Percentiles rank a stretch among this genome's conserved stretches.
These are phyloP conservation scores for Austroboletus novae-zelandiae DNA, from an alignment of 1,284 basidiomycete species.

Conservation along the genomic window DNA sequence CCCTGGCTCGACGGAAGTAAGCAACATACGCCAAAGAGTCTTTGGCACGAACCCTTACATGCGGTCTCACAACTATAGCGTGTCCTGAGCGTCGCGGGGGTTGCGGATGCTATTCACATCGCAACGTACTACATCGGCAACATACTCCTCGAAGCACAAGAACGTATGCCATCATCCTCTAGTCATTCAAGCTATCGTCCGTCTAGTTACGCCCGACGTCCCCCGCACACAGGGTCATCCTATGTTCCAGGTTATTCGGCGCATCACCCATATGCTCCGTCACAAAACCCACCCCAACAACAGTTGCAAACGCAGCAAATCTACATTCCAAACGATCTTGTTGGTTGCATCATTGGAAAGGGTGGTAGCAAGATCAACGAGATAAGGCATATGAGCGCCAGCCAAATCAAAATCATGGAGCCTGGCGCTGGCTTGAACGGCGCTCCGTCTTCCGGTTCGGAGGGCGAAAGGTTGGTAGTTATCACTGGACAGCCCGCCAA, in stretches of 20 bases:
- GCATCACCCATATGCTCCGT: slow-evolving; percentile 45
- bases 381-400: slow-evolving; percentile 90
- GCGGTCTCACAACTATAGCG: slow-evolving; percentile 51
- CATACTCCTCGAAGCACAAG: slow-evolving; percentile 93
- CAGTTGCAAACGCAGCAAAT: slow-evolving; percentile 96
- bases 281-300: slow-evolving; percentile 38
- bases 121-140: slow-evolving; percentile 99
- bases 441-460: slow-evolving; percentile 63
- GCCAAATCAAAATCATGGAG: slow-evolving; percentile 99
- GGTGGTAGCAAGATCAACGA: slow-evolving; percentile 99
- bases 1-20: slow-evolving; percentile 96
- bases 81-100: slow-evolving; percentile 95
- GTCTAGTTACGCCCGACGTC: slow-evolving; percentile 50
- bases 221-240: slow-evolving; percentile 59
- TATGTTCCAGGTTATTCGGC: slow-evolving; percentile 63
- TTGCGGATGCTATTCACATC: slow-evolving; percentile 99
- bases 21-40: slow-evolving; percentile 17
- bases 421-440: slow-evolving; percentile 81
- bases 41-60: slow-evolving; percentile 8
- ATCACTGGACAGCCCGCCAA: slow-evolving; percentile 93
- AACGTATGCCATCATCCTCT: slow-evolving; percentile 66
- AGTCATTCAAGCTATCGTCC: slow-evolving; percentile 57
- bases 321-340: slow-evolving; percentile 96
- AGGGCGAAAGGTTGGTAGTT: slow-evolving; percentile 87
- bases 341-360: slow-evolving; percentile 98